phyloP scores from a whole-genome alignment of 805 yeast species.

The Cyberlindnera lachancei region DNA sequence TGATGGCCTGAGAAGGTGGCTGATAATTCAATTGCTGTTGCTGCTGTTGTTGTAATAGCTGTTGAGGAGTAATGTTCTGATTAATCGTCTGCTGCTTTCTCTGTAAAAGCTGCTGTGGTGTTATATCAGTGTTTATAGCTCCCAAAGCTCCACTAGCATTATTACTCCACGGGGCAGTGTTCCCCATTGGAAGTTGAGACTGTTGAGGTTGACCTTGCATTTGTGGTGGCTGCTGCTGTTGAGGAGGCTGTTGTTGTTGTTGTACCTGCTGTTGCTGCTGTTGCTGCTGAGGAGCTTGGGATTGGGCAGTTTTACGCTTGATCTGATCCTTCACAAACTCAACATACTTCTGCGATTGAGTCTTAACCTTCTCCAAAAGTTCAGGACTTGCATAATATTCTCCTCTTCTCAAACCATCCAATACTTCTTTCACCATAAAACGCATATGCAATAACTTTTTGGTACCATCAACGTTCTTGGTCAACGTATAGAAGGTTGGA shows the following conservation, averaged over 20 bases:
- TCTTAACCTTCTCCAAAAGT: constrained; percentile 58
- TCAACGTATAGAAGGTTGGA: constrained; percentile 69
- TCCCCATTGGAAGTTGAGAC: not conserved
- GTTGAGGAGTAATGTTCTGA: constrained; percentile 19
- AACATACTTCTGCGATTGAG: constrained; percentile 69
- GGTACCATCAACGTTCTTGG: constrained; percentile 70
- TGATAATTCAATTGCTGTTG: constrained; percentile 13
- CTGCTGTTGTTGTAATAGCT: constrained; percentile 17
- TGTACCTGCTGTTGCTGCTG: constrained; percentile 8
- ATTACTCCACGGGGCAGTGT: constrained; percentile 11
- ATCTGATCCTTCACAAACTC: constrained; percentile 65
- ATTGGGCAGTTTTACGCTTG: constrained; percentile 23
- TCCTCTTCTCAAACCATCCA: constrained; percentile 60
- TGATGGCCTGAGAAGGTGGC: constrained; percentile 3
- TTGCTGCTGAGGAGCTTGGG: constrained; percentile 27
- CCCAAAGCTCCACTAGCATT: constrained; percentile 10
- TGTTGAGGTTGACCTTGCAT: not conserved
- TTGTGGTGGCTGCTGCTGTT: constrained; percentile 1
- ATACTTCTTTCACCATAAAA: constrained; percentile 67
- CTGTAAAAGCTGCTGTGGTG: constrained; percentile 22
- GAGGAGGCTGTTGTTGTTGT: constrained; percentile 11
- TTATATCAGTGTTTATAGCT: constrained; percentile 18
- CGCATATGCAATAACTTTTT: constrained; percentile 71
- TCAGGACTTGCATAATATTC: constrained; percentile 67
- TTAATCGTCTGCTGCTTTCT: constrained; percentile 22